phyloP scores from a whole-genome alignment of 345 rosid species.

The Eucalyptus camaldulensis region DNA sequence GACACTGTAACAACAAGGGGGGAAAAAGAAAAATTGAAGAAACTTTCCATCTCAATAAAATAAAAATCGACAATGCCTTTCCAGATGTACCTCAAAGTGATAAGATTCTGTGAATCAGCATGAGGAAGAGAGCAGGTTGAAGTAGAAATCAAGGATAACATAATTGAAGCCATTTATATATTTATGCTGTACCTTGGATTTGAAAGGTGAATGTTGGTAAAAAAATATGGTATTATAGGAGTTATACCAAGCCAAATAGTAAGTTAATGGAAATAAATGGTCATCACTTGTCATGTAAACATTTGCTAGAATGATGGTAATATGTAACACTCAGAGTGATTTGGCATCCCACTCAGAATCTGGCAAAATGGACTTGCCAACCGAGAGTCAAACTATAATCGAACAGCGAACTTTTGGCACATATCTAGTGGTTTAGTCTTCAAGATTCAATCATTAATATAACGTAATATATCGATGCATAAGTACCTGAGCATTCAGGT shows the following conservation, averaged over 20 bases:
- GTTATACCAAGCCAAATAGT: neutral
- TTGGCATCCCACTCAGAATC: neutral
- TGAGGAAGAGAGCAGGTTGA: neutral
- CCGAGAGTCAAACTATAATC: neutral
- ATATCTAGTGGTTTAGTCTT: neutral
- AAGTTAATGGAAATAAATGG: neutral
- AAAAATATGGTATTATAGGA: neutral
- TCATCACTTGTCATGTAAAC: neutral
- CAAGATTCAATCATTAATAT: neutral
- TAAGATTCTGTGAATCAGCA: neutral
- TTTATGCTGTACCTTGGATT: neutral
- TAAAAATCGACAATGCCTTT: neutral
- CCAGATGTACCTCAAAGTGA: neutral
- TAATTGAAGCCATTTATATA: neutral
- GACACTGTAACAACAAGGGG: neutral
- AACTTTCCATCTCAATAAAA: neutral
- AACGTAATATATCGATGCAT: neutral
- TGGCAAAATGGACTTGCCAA: neutral
- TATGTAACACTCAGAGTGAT: neutral
- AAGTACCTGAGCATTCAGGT: neutral
- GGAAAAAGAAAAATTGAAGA: neutral
- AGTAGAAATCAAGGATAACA: neutral
- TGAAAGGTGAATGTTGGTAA: neutral
- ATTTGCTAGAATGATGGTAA: neutral
- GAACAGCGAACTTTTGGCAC: neutral